Percentiles rank a stretch among this genome's conserved stretches.
These are phyloP conservation scores for Ceriops zippeliana DNA, from an alignment of 345 rosid species.

Conservation along the genomic window DNA sequence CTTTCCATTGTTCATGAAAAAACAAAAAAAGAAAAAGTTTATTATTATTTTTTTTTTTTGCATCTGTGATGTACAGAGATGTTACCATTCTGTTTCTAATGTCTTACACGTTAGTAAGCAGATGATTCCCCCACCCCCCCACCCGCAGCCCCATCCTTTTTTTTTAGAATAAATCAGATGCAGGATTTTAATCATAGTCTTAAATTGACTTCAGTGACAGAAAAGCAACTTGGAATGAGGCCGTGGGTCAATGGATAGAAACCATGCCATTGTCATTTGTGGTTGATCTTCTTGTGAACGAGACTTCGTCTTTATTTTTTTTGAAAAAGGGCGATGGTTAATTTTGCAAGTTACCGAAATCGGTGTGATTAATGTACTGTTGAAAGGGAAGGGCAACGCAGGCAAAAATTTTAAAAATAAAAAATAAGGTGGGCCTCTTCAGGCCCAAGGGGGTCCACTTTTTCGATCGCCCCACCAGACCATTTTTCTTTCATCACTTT, in stretches of 20 bases:
- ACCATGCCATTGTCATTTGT: too few species aligned
- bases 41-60: background rate
- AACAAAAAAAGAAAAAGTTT: background rate
- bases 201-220: background rate
- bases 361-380: too few species aligned
- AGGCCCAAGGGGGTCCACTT: background rate
- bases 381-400: background rate
- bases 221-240: background rate
- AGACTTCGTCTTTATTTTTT: too few species aligned
- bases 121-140: background rate
- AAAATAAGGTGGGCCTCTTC: background rate
- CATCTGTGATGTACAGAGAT: too few species aligned
- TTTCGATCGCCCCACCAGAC: background rate
- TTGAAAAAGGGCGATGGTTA: too few species aligned
- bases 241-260: too few species aligned
- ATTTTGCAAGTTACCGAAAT: too few species aligned
- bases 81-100: too few species aligned
- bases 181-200: background rate
- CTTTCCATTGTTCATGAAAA: too few species aligned
- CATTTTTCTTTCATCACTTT: background rate
- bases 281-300: too few species aligned
- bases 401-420: background rate
- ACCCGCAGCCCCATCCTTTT: too few species aligned
- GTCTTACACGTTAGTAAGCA: background rate
- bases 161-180: background rate